A percentile compares a stretch with the other conserved stretches of the same genome.
These are phyloP conservation scores for Ciborinia camelliae DNA, from an alignment of 2,329 filamentous ascomycete genomes.

Conservation along the genomic window DNA sequence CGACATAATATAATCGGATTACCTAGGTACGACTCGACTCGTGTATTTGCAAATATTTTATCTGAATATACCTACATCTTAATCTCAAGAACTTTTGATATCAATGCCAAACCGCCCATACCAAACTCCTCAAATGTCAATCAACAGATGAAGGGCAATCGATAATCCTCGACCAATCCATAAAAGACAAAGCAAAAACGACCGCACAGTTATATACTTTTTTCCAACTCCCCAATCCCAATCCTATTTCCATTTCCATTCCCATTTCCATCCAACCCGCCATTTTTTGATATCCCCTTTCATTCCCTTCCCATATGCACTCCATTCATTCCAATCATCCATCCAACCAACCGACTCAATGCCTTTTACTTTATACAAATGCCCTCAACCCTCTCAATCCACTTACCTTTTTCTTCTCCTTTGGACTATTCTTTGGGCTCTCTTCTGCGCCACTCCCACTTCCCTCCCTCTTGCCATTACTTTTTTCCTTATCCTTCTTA, in stretches of 20 bases:
- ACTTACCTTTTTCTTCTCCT: slow-evolving; percentile 9
- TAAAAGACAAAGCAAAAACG: background rate
- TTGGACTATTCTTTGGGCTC: slow-evolving; percentile 17
- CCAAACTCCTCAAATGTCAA: background rate
- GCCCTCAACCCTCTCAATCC: slow-evolving; percentile 6
- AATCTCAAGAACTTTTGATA: background rate
- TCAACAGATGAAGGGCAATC: background rate
- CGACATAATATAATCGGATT: too few species aligned
- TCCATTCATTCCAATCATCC: background rate
- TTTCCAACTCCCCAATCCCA: slow-evolving; percentile 9
- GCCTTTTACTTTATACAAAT: slow-evolving; percentile 11
- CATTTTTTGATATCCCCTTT: slow-evolving; percentile 1
- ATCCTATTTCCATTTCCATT: background rate
- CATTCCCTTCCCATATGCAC: slow-evolving; percentile 6
- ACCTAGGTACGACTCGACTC: too few species aligned
- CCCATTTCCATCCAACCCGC: background rate
- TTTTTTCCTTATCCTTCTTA: slow-evolving; percentile 16
- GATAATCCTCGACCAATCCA: background rate
- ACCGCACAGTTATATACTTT: slow-evolving; percentile 5
- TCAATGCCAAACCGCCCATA: background rate
- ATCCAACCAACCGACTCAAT: slow-evolving; percentile 3
- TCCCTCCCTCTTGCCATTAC: slow-evolving; percentile 10
- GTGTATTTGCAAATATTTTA: background rate
- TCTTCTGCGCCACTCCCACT: slow-evolving; percentile 25
- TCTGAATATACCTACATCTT: background rate